phyloP scores from a whole-genome alignment of 805 yeast genomes.

The Candida parachauliodes region DNA sequence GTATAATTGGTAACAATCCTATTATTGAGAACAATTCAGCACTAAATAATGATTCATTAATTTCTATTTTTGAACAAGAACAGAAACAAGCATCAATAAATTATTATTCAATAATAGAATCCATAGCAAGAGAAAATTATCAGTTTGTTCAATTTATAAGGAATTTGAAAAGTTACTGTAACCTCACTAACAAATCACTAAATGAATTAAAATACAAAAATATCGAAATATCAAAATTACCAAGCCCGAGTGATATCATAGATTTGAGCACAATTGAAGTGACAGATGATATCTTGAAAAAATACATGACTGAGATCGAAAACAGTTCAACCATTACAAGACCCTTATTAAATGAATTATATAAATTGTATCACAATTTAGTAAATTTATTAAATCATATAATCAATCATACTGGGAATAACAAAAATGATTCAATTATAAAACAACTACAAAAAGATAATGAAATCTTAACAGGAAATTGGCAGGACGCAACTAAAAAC shows the following conservation, averaged over 20 bases:
- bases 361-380: constrained; percentile 32
- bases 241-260: constrained; percentile 32
- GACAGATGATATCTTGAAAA: constrained; percentile 12
- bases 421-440: constrained; percentile 9
- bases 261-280: constrained; percentile 19
- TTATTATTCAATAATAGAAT: constrained; percentile 30
- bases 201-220: constrained; percentile 2
- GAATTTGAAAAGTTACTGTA: constrained; percentile 25
- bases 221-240: constrained; percentile 8
- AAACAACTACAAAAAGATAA: constrained; percentile 29
- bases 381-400: constrained; percentile 11
- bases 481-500: constrained; percentile 38
- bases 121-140: constrained; percentile 33
- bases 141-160: constrained; percentile 31
- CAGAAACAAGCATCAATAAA: constrained; percentile 7
- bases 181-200: constrained; percentile 14
- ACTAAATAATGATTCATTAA: background rate
- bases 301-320: constrained; percentile 29
- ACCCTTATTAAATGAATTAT: constrained; percentile 33
- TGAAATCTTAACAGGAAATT: constrained; percentile 27
- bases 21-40: constrained; percentile 19
- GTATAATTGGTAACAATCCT: constrained; percentile 28
- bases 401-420: constrained; percentile 9
- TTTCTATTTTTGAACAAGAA: constrained; percentile 7
- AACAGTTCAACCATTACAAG: constrained; percentile 31